Evolutionary conservation across 1,284 basidiomycete species (phyloP).

Genomic region (Pseudozyma hubeiensis): DNA sequence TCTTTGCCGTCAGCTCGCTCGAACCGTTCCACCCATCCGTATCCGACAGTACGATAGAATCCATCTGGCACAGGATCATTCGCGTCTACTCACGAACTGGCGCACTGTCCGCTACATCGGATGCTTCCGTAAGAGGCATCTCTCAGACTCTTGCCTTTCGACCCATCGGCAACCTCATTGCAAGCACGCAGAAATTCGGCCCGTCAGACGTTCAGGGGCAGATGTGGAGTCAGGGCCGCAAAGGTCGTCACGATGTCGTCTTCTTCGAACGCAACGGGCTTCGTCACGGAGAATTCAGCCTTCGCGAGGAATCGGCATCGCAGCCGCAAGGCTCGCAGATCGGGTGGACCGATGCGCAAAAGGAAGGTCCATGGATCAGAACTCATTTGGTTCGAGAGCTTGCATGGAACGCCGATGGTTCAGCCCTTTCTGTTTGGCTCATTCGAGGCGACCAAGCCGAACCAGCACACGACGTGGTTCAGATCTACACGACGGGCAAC

Average conservation of each 20-base stretch:
- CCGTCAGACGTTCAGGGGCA: constrained; percentile 72
- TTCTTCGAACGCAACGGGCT: constrained; percentile 97
- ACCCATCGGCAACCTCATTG: constrained; percentile 86
- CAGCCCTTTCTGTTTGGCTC: constrained; percentile 86
- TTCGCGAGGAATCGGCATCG: constrained; percentile 73
- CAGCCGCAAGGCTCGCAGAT: constrained; percentile 62
- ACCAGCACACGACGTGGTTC: constrained; percentile 71
- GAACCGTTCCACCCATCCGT: constrained; percentile 64
- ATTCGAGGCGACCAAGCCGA: constrained; percentile 50
- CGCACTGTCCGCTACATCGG: constrained; percentile 84
- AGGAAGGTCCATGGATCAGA: constrained; percentile 29
- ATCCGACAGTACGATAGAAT: constrained; percentile 6
- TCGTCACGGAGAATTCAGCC: constrained; percentile 86
- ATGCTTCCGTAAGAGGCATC: constrained; percentile 80
- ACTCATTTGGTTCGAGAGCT: constrained; percentile 78
- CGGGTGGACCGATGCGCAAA: constrained; percentile 22
- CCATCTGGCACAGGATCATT: constrained; percentile 80
- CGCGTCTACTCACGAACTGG: constrained; percentile 73
- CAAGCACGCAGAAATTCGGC: constrained; percentile 83
- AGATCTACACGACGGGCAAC: constrained; percentile 94
- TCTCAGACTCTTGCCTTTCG: constrained; percentile 87
- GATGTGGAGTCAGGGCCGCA: constrained; percentile 54
- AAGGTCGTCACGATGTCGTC: constrained; percentile 82
- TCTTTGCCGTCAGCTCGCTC: constrained; percentile 85
- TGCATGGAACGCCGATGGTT: constrained; percentile 89